Base-by-base conservation (phyloP, 2,329 filamentous ascomycete species). In the Fusarium brevicatenulatum region DNA sequence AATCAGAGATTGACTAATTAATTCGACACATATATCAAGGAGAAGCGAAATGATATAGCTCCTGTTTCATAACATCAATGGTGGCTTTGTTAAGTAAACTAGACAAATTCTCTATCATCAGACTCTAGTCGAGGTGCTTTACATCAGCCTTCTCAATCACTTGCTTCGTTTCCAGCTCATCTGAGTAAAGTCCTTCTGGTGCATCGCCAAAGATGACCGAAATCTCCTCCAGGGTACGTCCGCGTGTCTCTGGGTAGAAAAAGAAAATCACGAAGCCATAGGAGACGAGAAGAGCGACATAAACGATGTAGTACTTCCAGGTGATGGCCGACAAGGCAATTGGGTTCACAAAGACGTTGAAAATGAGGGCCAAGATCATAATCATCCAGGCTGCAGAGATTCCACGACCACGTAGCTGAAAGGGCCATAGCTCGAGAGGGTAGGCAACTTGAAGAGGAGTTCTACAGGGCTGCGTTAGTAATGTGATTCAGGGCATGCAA, bases 221-320 rank as follows among this genome's bases (percentile, higher is more conserved):
- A 7, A 68, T 68, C 25, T 68, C 65, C 13, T 68, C 63, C 0
- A 68, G 55, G 9, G 63, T 68, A 3, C 65, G 65, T 5, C 65
- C 65, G 4, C 43, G 66, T 0, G 65, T 68, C 10, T 68, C 65
- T 2, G 65, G 65, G 10, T 68, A 68, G 36, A 68, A 68, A 12
- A 68, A 68, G 42, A 63, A 68, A 15, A 68, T 63, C 1, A 68
- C 63, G 4, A 68, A 18, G 4, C 65, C 65, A 1, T 68, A 68
- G 4, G 65, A 68, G 2, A 68, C 65, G 2, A 68, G 42, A 23
- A 68, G 63, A 1, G 7, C 65, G 19, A 68, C 65, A 6, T 68
- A 68, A 6, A 68, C 63, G 1, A 68, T 68, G 37, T 68, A 68
- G 47, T 68, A 68, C 42, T 68, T 68, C 65, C 65, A 68, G 1